A percentile compares a stretch with the other conserved stretches of the same genome.
phyloP scores from a whole-genome alignment of 1,284 basidiomycete genomes.

The Agaricales sp. region DNA sequence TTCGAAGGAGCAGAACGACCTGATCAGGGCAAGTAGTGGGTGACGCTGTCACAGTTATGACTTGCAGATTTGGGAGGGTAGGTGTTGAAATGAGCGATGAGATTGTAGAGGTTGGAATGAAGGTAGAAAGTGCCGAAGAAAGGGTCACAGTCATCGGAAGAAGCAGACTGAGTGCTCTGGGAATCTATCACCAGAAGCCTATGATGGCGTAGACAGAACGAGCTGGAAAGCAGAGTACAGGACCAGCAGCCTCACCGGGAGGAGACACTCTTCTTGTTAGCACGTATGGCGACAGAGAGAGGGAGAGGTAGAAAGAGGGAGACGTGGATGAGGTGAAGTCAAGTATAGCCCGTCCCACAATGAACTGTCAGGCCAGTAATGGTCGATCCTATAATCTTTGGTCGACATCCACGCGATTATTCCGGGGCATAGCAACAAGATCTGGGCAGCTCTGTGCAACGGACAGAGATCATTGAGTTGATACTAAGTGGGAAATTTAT shows the following conservation, averaged over 20 bases:
- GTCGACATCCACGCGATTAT: not conserved
- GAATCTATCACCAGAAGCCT: no score
- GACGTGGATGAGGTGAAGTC: no score
- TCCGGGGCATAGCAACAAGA: not conserved
- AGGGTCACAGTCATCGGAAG: not conserved
- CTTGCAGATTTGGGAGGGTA: not conserved
- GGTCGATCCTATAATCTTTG: no score
- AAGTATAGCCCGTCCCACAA: no score
- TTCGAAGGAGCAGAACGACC: conserved; percentile 40
- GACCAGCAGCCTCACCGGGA: not conserved
- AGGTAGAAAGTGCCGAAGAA: not conserved
- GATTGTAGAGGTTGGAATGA: not conserved
- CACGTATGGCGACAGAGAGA: not conserved
- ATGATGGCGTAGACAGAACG: no score
- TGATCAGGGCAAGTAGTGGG: conserved; percentile 8
- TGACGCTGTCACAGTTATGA: not conserved
- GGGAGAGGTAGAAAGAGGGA: not conserved
- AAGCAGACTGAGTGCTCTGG: no score
- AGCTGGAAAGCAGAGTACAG: not conserved
- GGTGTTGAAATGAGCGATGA: not conserved
- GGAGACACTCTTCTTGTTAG: not conserved
- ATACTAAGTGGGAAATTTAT: no score
- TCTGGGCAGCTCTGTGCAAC: no score
- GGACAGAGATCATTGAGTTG: no score
- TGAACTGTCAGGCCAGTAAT: no score